Percentiles rank a stretch among this genome's conserved stretches.
Evolutionary conservation across 192 early-diverging fungal genomes (phyloP).

Genomic region (Podila minutissima): DNA sequence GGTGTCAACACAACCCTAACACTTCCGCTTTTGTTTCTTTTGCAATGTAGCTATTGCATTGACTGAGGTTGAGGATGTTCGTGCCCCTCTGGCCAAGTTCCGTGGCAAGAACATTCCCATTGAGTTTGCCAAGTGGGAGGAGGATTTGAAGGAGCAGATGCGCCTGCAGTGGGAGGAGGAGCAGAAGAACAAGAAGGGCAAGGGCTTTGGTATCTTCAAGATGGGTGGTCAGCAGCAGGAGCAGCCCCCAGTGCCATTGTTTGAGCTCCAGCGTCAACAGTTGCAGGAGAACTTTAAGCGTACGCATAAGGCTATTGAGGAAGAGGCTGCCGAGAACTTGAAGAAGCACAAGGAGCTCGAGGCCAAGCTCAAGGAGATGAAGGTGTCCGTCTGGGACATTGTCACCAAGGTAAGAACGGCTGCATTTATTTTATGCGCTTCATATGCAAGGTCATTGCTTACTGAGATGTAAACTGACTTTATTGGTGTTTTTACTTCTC

Average conservation of each 20-base stretch:
- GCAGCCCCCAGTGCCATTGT: slow-evolving; percentile 69
- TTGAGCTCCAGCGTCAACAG: slow-evolving; percentile 71
- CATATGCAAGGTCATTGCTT: not conserved
- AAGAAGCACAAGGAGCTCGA: slow-evolving; percentile 73
- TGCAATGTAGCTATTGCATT: slow-evolving; percentile 63
- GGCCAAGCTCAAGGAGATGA: slow-evolving; percentile 90
- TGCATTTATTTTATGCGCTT: not conserved
- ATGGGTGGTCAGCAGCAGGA: slow-evolving; percentile 63
- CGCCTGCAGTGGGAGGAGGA: slow-evolving; percentile 76
- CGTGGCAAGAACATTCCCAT: slow-evolving; percentile 71
- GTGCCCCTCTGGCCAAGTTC: slow-evolving; percentile 75
- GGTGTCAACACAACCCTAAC: not conserved
- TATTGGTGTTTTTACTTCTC: not conserved
- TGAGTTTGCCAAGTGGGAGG: slow-evolving; percentile 77
- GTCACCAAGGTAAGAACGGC: slow-evolving; percentile 58
- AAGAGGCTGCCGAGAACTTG: slow-evolving; percentile 75
- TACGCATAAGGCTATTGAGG: slow-evolving; percentile 74
- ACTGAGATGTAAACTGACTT: no score
- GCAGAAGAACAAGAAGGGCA: slow-evolving; percentile 60
- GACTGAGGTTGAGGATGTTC: slow-evolving; percentile 80
- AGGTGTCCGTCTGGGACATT: slow-evolving; percentile 87
- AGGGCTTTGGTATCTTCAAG: slow-evolving; percentile 64
- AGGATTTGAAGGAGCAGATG: slow-evolving; percentile 69
- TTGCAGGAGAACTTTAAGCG: slow-evolving; percentile 70
- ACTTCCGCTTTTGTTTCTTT: not conserved